Evolutionary conservation across 2,329 filamentous ascomycete genomes (phyloP), one percentile per base, ranked within the genome.

Genomic region (Ceratocystis ficicola): DNA sequence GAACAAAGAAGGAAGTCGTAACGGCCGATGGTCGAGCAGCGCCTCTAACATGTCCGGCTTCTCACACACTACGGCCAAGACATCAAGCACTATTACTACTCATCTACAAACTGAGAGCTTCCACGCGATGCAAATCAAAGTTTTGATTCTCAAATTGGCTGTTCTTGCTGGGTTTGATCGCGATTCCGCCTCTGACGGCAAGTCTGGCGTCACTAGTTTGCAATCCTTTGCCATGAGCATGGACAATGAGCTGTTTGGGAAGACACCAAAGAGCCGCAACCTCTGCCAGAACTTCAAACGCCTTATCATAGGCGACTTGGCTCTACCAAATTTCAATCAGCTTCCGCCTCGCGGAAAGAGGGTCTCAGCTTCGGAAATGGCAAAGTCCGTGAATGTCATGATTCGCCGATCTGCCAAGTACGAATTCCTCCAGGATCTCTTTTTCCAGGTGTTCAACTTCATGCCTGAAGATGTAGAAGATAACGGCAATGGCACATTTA

Each of bases 401-500:
- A 83, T 83, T 64, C 80, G 84, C 66, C 85, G 83, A 46, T 81
- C 81, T 32, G 81, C 84, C 66, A 85, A 91, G 71, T 94, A 94
- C 74, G 79, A 79, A 7, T 96, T 93, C 80, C 77, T 96, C 69
- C 81, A 85, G 62, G 91, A 96, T 71, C 78, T 96, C 15, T 96
- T 89, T 76, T 83, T 84, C 64, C 80, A 93, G 50, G 90, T 96
- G 2, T 95, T 95, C 74, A 88, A 90, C 2, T 93, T 93, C 72
- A 83, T 87, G 61, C 76, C 90, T 17, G 90, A 96, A 65, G 91
- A 96, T 71, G 86, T 84, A 0, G 84, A 87, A 60, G 77, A 80
- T 65, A 80, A 86, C 69, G 87, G 55, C 55, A 59, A 59, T 32
- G 32, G 28, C 55, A 59, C 55, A 66, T 78, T 86, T 61, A 84